Base-by-base conservation (phyloP, 495 filamentous ascomycete species). In the Lophiotrema nucula region DNA sequence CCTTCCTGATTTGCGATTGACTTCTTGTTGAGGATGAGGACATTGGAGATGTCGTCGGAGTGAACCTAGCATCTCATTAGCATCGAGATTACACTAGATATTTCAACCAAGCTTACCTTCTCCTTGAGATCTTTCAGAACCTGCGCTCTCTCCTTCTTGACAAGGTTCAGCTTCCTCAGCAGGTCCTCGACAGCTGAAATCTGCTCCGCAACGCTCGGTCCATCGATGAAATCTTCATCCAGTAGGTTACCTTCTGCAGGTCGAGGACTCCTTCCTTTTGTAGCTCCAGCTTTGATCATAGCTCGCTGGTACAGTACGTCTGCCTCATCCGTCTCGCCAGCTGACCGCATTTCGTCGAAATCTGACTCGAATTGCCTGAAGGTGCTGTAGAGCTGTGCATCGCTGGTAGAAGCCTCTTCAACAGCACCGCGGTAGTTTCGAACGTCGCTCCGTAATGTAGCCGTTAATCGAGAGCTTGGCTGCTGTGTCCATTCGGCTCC, bases 41-140 rank as follows among this genome's bases (percentile, higher is more conserved):
- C 90, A 66, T 95, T 92, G 12, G 92, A 96, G 60, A 97, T 97
- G 67, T 98, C 95, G 65, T 98, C 95, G 65, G 85, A 88, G 73
- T 93, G 93, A 44, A 92, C 86, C 92, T 98, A 54, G 28, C 38
- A 23, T 26, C 16, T 38, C 27, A 37, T 58, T 60, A 67, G 31
- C 50, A 16, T 19, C 4, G n/a, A 35, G 24, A 22, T 3, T 25
- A 47, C 47, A 18, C 0, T 8, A 16, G 26, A 37, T 16, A 12
- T 54, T 2, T 39, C 11, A n/a, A n/a, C n/a, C n/a, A 57, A 16
- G 24, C 77, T 55, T 72, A 95, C 93, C 85, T 95, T 97, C 45
- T 96, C 91, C 72, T 97, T 98, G 54, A 97, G 75, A 71, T 98
- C 93, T 73, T 96, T 96, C 60, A 98, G 77, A 16, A 97, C 90